Evolutionary conservation across 2,329 filamentous ascomycete species (phyloP), one percentile per base, ranked within the genome.

Genomic region (Akanthomyces dipterigenus): DNA sequence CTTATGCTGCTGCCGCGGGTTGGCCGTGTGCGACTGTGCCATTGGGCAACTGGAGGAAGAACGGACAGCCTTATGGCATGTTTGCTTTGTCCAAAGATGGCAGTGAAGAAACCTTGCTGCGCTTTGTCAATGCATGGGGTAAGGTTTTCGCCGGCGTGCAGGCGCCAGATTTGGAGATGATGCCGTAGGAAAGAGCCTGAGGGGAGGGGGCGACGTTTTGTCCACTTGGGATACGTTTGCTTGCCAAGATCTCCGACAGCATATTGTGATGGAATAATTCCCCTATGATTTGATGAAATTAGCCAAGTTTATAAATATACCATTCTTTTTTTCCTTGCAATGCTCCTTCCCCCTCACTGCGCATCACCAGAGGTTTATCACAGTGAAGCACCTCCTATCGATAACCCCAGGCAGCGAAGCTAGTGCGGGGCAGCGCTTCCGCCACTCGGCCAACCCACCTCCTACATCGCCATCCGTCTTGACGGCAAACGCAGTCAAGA

Each of bases 351-450:
- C 4, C 36, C 36, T 18, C 5, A 3, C 9, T 38, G 36, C 5
- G 16, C 6, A 24, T 49, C 5, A 18, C 11, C 18, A 5, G 12
- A 20, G 3, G 24, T 9, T n/a, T n/a, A n/a, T 20, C 20, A 11
- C 24, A 12, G 24, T 38, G 18, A 43, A 36, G 42, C 42, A 36
- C 28, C 18, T n/a, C 28, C 46, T 56, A 53, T 62, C 53, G 53
- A 57, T 62, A 62, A 24, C 26, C 18, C 40, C 26, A 56, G 53
- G 54, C 60, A 57, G 48, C 51, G 34, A 57, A 54, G 59, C 59
- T 48, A 50, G 48, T 64, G 66, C 69, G 69, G 68, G 69, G 68
- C 69, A 70, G 12, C 42, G 26, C 49, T n/a, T 34, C 48, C 34
- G 6, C 36, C 55, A 43, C 55, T 48, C 49, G 55, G 31, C 55